These are phyloP conservation scores for Saitozyma podzolica DNA, from an alignment of 768 basidiomycete species.

Conservation along the genomic window DNA sequence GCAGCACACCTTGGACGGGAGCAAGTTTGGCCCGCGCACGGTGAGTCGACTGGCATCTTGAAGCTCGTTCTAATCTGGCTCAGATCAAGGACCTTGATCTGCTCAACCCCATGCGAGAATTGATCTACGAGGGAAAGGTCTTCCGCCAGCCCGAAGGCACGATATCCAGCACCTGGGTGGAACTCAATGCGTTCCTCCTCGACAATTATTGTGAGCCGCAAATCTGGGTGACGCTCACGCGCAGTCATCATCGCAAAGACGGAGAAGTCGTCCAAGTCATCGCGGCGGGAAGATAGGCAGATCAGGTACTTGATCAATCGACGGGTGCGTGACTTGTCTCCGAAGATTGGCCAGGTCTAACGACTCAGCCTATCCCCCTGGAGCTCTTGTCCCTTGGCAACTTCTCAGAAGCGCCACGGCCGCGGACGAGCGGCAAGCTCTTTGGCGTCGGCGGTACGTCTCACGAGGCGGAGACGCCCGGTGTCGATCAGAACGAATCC, in stretches of 20 bases:
- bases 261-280: conserved; percentile 21
- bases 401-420: conserved; percentile 76
- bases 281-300: conserved; percentile 16
- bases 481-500: conserved; percentile 57
- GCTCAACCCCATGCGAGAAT: conserved; percentile 72
- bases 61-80: neutral
- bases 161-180: conserved; percentile 78
- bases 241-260: conserved; percentile 39
- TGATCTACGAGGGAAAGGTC: conserved; percentile 80
- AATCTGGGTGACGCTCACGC: neutral
- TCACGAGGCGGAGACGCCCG: conserved; percentile 45
- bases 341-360: conserved; percentile 1
- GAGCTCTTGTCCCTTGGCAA: conserved; percentile 82
- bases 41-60: conserved; percentile 12
- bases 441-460: conserved; percentile 41
- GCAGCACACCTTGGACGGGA: conserved; percentile 40
- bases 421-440: conserved; percentile 62
- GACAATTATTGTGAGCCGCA: conserved; percentile 81
- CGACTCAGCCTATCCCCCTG: conserved; percentile 78
- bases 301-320: conserved; percentile 37
- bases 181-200: conserved; percentile 85
- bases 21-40: conserved; percentile 36
- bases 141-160: conserved; percentile 78
- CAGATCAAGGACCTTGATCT: conserved; percentile 78
- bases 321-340: conserved; percentile 30